phyloP scores from a whole-genome alignment of 805 yeast species.

The Spathaspora passalidarum region DNA sequence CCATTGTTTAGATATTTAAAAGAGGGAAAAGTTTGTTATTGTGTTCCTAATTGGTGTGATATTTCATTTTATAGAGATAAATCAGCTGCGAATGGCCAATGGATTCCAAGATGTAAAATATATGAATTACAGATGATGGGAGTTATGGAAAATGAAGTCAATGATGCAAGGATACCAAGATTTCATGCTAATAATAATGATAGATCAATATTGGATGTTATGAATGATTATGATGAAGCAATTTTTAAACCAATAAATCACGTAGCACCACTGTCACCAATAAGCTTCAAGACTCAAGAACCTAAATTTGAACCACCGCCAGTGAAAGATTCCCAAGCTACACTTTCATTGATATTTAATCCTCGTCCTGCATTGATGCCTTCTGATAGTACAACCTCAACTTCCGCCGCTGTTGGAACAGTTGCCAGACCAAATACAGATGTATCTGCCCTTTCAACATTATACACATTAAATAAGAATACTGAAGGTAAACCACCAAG shows the following conservation, averaged over 20 bases:
- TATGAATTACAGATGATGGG: slow-evolving; percentile 99
- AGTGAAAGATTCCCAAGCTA: slow-evolving; percentile 15
- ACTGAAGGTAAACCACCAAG: background rate
- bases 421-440: slow-evolving; percentile 28
- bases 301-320: background rate
- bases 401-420: slow-evolving; percentile 35
- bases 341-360: slow-evolving; percentile 27
- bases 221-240: slow-evolving; percentile 64
- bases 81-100: slow-evolving; percentile 45
- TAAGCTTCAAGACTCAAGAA: background rate
- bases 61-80: slow-evolving; percentile 80
- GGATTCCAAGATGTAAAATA: slow-evolving; percentile 94
- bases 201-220: slow-evolving; percentile 51
- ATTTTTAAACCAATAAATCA: slow-evolving; percentile 39
- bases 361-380: slow-evolving; percentile 12
- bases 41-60: slow-evolving; percentile 95
- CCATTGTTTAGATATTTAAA: slow-evolving; percentile 76
- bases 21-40: slow-evolving; percentile 53
- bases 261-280: background rate
- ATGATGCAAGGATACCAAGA: slow-evolving; percentile 63
- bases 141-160: slow-evolving; percentile 84
- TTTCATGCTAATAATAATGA: slow-evolving; percentile 34
- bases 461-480: slow-evolving; percentile 34
- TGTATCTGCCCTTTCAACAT: slow-evolving; percentile 35
- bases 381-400: slow-evolving; percentile 26